Conservation (phyloP, 345 rosid species). For the Arabidopsis thaliana region DNA sequence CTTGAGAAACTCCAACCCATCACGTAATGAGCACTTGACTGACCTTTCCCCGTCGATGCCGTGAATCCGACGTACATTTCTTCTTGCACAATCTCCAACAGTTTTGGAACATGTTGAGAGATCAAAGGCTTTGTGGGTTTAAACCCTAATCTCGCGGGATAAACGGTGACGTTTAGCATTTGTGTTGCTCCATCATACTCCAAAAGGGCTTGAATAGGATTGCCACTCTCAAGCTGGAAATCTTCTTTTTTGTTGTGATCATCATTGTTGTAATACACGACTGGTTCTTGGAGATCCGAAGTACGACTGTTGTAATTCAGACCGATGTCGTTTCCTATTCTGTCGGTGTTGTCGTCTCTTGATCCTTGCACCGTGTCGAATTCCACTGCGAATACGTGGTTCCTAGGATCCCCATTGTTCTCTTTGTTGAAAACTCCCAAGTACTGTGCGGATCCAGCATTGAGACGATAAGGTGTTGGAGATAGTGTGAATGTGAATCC, state of each 20-base stretch:
- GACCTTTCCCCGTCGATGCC: constrained; percentile 52
- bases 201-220: constrained; percentile 55
- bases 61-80: constrained; percentile 64
- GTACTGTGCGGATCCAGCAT: constrained; percentile 48
- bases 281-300: constrained; percentile 31
- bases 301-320: constrained; percentile 53
- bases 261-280: constrained; percentile 18
- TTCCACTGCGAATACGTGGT: constrained; percentile 62
- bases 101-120: constrained; percentile 4
- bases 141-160: constrained; percentile 31
- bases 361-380: constrained; percentile 64
- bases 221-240: constrained; percentile 45
- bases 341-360: constrained; percentile 27
- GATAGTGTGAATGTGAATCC: constrained; percentile 64
- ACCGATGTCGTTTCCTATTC: constrained; percentile 56
- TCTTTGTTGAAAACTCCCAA: constrained; percentile 55
- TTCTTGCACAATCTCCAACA: constrained; percentile 30
- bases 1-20: constrained; percentile 67
- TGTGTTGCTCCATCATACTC: constrained; percentile 47
- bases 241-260: constrained; percentile 30
- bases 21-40: constrained; percentile 64
- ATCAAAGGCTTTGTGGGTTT: constrained; percentile 53
- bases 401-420: constrained; percentile 34
- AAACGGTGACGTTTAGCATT: constrained; percentile 46
- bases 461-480: constrained; percentile 49